phyloP scores from a whole-genome alignment of 108 stramenopile species.

The Nitzschia sp. region DNA sequence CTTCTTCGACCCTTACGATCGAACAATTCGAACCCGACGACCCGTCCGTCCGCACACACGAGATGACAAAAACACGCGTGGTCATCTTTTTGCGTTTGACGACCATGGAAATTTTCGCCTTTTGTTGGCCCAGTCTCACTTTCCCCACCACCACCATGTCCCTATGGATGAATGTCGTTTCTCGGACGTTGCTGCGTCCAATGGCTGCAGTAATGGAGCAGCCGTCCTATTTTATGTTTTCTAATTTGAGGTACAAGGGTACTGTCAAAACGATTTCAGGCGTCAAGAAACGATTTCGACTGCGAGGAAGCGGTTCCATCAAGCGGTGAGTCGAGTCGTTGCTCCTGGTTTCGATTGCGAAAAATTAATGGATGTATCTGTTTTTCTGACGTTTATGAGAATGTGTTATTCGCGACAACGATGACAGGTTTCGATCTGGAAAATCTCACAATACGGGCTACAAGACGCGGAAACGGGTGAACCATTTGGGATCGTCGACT shows the following conservation, averaged over 20 bases:
- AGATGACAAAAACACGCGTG: no score
- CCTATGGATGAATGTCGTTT: not conserved
- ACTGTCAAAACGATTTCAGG: slow-evolving; percentile 75
- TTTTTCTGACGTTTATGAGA: no score
- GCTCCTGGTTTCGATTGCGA: not conserved
- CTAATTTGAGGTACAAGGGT: slow-evolving; percentile 37
- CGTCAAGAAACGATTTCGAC: slow-evolving; percentile 70
- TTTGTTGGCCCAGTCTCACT: no score
- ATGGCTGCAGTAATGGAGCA: not conserved
- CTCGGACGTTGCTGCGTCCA: not conserved
- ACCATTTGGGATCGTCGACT: slow-evolving; percentile 62
- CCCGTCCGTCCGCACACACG: no score
- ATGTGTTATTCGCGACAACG: not conserved
- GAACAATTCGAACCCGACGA: no score
- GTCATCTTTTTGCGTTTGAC: no score
- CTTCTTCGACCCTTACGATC: no score
- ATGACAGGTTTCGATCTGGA: slow-evolving; percentile 44
- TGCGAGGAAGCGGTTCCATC: slow-evolving; percentile 72
- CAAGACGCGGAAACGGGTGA: slow-evolving; percentile 57
- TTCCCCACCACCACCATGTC: no score
- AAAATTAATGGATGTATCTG: not conserved
- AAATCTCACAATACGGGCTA: slow-evolving; percentile 81
- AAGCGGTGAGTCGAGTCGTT: slow-evolving; percentile 71
- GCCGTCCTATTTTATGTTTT: not conserved
- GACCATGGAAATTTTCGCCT: no score